Conservation (phyloP, 129 eudicot species). For the Arctium lappa region DNA sequence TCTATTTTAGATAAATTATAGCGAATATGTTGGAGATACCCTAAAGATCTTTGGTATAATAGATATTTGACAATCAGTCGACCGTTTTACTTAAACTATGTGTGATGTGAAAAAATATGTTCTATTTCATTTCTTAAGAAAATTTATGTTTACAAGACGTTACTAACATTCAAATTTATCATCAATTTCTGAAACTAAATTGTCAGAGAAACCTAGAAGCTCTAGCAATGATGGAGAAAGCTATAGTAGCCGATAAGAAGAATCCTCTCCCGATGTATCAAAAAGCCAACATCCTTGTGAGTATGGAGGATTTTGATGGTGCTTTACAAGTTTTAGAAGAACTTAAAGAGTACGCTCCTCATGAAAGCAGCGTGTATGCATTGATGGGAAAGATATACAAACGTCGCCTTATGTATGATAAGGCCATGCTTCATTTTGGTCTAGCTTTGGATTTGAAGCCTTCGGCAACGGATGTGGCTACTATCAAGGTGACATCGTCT, state of each 20-base stretch:
- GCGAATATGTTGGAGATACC: too few relatives aligned
- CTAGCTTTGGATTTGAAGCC: constrained; percentile 96
- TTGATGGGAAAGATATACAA: constrained; percentile 94
- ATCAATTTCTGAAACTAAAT: neutral
- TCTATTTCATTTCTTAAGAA: neutral
- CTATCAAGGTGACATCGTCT: constrained; percentile 61
- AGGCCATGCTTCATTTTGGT: constrained; percentile 99
- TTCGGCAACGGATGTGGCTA: constrained; percentile 95
- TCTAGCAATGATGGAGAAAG: constrained; percentile 81
- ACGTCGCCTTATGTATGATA: constrained; percentile 63
- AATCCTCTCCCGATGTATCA: constrained; percentile 98
- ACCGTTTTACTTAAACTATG: neutral
- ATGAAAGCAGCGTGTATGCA: constrained; percentile 94
- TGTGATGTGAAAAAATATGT: neutral
- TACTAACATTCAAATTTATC: neutral
- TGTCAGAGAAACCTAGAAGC: constrained; percentile 82
- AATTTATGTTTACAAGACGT: neutral
- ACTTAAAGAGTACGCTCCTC: constrained; percentile 93
- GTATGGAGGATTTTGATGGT: constrained; percentile 72
- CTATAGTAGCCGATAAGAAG: constrained; percentile 90
- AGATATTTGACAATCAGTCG: neutral
- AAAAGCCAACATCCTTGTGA: constrained; percentile 85
- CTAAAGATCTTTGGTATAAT: too few relatives aligned
- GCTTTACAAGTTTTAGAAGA: constrained; percentile 90
- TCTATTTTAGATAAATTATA: too few relatives aligned